Percentiles rank a stretch among this genome's conserved stretches.
Conservation (phyloP, 2,329 filamentous ascomycete genomes). For the Penicillium griseofulvum region DNA sequence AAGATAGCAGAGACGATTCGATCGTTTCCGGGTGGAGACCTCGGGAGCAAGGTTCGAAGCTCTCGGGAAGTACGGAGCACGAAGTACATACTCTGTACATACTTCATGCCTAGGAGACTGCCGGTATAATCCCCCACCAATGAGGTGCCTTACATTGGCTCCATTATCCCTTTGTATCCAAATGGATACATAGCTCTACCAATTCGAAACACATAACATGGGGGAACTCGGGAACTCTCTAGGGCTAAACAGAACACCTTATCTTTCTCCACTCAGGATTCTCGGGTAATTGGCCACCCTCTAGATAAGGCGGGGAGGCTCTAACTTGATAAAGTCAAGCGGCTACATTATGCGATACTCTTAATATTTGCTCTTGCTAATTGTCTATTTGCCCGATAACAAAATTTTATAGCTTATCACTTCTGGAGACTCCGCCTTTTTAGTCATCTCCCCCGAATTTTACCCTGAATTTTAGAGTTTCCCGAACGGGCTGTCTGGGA, state of each 20-base stretch:
- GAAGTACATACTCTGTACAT: too few species aligned
- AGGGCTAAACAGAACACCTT: not conserved
- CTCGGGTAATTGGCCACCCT: not conserved
- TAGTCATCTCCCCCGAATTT: conserved; percentile 4
- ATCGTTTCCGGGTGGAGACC: not conserved
- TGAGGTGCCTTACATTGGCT: not conserved
- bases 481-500: not conserved
- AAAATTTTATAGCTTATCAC: not conserved
- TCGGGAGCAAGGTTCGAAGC: not conserved
- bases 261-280: conserved; percentile 3
- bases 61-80: not conserved
- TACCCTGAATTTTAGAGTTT: conserved; percentile 1
- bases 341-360: conserved; percentile 13
- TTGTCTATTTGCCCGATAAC: not conserved
- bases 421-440: not conserved
- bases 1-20: conserved; percentile 1
- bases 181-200: not conserved
- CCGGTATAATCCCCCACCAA: not conserved
- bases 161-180: not conserved
- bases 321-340: not conserved
- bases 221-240: not conserved
- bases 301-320: not conserved
- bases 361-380: conserved; percentile 5
- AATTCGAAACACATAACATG: not conserved
- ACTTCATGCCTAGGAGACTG: not conserved